Percentiles rank a stretch among this genome's conserved stretches.
Conservation (phyloP, 192 early-diverging fungal species). For the Coemansia sp. region DNA sequence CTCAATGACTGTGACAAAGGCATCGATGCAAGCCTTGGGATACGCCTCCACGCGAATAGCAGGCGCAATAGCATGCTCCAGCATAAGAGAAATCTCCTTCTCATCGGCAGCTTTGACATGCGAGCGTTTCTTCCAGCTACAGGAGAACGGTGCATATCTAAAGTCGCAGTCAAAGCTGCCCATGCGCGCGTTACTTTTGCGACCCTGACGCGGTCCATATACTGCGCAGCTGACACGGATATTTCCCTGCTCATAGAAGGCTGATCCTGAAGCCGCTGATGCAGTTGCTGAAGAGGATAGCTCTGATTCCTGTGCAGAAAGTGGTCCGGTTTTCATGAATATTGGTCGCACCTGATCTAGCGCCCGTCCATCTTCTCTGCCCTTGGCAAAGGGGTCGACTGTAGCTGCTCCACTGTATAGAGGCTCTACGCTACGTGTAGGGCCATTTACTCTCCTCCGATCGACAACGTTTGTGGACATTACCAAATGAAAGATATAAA, state of each 20-base stretch:
- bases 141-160: constrained; percentile 52
- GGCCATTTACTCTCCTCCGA: constrained; percentile 49
- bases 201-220: constrained; percentile 50
- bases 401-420: constrained; percentile 16
- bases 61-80: constrained; percentile 49
- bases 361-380: constrained; percentile 29
- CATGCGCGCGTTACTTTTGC: constrained; percentile 42
- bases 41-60: constrained; percentile 54
- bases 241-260: constrained; percentile 54
- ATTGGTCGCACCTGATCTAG: constrained; percentile 46
- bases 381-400: constrained; percentile 15
- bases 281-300: constrained; percentile 15
- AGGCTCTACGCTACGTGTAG: constrained; percentile 50
- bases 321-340: constrained; percentile 44
- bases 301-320: constrained; percentile 16
- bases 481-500: not conserved
- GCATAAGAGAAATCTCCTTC: constrained; percentile 45
- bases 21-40: constrained; percentile 52
- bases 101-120: constrained; percentile 45
- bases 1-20: constrained; percentile 55
- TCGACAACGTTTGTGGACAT: constrained; percentile 44
- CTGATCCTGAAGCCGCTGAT: constrained; percentile 45
- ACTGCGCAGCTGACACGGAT: constrained; percentile 55
- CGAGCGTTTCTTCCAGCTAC: constrained; percentile 43
- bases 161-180: constrained; percentile 52